Base-by-base conservation (phyloP, 371 early-diverging fungal genomes). In the Mucor mucedo region DNA sequence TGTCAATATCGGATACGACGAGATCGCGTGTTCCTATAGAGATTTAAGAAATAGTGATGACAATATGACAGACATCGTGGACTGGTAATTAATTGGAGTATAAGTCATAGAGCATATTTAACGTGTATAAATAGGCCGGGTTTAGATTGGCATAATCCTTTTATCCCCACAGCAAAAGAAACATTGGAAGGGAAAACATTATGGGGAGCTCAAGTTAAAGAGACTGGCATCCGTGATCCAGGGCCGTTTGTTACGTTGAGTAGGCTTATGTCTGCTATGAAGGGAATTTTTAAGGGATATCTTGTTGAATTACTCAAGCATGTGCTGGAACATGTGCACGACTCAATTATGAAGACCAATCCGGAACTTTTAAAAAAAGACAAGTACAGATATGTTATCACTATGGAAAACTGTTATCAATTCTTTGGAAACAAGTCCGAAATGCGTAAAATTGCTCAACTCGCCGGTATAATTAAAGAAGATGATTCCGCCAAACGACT, bases 1-100 rank as follows among this genome's bases (percentile, higher is more conserved):
- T n/a, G n/a, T 29, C 55, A 57, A 63, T 39, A 41, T 63, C 21
- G 63, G 63, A 9, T 63, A 63, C 41, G 42, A 56, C 7, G 10
- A 11, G 4, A 55, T 57, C 7, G 48, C 56, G 14, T 55, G 56
- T 11, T 39, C 56, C 5, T 63, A 56, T 28, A 56, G 28, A 6
- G 27, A 45, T 16, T 42, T 63, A 10, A 42, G 13, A 1, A 27
- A 30, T 11, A 27, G 13, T 13, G 16, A 55, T 16, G 16, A 33
- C 2, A 27, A 50, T 0, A 57, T 32, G 14, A 49, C 2, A 11
- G 35, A 38, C 7, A 61, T n/a, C 8, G 8, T 9, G 4, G 3
- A 54, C 16, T 54, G 35, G 28, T 39, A 39, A 21, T 33, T 5
- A 21, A 11, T 27, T 16, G 4, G 4, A 21, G 7, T n/a, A n/a